A percentile compares a stretch with the other conserved stretches of the same genome.
Evolutionary conservation across 2,329 filamentous ascomycete species (phyloP).

Genomic region (Hirsutella thompsonii): DNA sequence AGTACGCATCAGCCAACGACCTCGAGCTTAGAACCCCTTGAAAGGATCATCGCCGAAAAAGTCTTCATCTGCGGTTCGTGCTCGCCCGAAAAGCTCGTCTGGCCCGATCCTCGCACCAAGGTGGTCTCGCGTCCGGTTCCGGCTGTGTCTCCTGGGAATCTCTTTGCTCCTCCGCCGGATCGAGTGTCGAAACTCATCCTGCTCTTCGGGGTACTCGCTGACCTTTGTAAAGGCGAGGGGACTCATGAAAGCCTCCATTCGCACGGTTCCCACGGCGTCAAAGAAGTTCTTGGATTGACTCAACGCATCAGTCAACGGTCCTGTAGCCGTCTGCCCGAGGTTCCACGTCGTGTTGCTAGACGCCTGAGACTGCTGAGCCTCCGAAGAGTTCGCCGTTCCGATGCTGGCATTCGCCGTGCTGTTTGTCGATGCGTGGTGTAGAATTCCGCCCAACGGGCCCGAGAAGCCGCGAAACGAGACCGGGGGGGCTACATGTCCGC

Average conservation of each 20-base stretch:
- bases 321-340: slow-evolving; percentile 30
- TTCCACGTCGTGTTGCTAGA: slow-evolving; percentile 32
- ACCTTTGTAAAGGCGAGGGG: slow-evolving; percentile 38
- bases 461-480: slow-evolving; percentile 72
- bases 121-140: slow-evolving; percentile 40
- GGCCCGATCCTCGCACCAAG: slow-evolving; percentile 27
- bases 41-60: slow-evolving; percentile 49
- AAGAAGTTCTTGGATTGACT: slow-evolving; percentile 54
- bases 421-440: slow-evolving; percentile 34
- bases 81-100: slow-evolving; percentile 35
- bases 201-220: slow-evolving; percentile 33
- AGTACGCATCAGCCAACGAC: too few species aligned
- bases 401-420: slow-evolving; percentile 46
- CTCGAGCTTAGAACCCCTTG: slow-evolving; percentile 36
- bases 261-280: slow-evolving; percentile 77
- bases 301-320: slow-evolving; percentile 43
- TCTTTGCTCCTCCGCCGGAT: slow-evolving; percentile 43
- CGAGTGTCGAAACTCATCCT: slow-evolving; percentile 34
- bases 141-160: slow-evolving; percentile 35
- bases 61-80: slow-evolving; percentile 39
- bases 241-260: slow-evolving; percentile 94
- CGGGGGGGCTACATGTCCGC: slow-evolving; percentile 57
- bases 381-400: slow-evolving; percentile 46
- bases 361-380: slow-evolving; percentile 43
- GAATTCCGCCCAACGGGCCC: slow-evolving; percentile 28